Conservation (phyloP, 2,329 filamentous ascomycete genomes). For the Cordyceps javanica region DNA sequence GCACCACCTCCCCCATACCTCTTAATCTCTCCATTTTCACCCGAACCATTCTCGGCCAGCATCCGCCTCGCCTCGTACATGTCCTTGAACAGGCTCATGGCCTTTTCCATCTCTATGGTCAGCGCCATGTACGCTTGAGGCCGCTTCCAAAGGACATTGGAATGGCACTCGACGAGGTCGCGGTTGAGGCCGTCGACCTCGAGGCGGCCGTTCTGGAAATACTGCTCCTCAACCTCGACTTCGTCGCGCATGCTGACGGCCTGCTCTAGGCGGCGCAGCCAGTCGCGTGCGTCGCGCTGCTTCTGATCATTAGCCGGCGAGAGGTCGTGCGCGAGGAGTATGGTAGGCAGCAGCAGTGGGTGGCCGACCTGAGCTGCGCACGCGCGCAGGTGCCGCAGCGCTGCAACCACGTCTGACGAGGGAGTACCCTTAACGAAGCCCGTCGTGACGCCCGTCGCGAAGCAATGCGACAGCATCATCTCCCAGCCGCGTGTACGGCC, state of each 20-base stretch:
- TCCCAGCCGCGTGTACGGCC: constrained; percentile 59
- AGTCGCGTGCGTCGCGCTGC: constrained; percentile 57
- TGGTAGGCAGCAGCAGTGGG: constrained; percentile 52
- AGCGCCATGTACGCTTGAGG: constrained; percentile 55
- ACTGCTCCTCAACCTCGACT: constrained; percentile 49
- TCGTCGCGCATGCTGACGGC: constrained; percentile 56
- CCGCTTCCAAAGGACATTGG: constrained; percentile 56
- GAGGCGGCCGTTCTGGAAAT: constrained; percentile 45
- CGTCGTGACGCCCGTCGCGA: constrained; percentile 49
- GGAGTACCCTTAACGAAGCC: constrained; percentile 57
- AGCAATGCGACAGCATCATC: constrained; percentile 54
- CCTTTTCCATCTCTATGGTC: constrained; percentile 40
- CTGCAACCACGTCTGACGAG: constrained; percentile 45
- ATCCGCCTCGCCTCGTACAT: constrained; percentile 17
- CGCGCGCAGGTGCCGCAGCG: constrained; percentile 43
- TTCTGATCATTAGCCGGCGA: constrained; percentile 51
- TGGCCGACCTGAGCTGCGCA: constrained; percentile 47
- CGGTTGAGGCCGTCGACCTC: constrained; percentile 56
- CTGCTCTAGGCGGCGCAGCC: constrained; percentile 55
- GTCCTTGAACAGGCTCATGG: constrained; percentile 39
- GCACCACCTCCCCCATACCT: constrained; percentile 3
- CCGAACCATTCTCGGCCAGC: constrained; percentile 17
- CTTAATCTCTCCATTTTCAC: too few relatives aligned
- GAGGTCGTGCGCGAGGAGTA: constrained; percentile 54
- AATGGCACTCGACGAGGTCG: constrained; percentile 58